Evolutionary conservation across 1,284 basidiomycete genomes (phyloP).

Genomic region (Sporisorium iseilematis-ciliati): DNA sequence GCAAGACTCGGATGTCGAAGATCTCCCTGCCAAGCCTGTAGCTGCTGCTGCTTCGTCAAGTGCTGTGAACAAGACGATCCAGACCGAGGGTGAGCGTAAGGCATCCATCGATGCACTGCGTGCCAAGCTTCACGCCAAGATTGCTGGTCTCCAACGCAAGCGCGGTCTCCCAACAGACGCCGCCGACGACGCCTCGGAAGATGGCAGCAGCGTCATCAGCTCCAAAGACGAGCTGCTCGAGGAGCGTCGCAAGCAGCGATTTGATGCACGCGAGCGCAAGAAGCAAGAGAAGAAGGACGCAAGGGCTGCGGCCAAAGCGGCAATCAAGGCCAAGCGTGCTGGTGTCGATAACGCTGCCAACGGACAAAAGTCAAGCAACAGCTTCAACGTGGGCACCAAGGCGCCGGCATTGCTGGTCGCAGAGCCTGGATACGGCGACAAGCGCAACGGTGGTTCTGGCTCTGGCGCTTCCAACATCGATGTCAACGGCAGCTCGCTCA

Average conservation of each 20-base stretch:
- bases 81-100: constrained; percentile 54
- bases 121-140: constrained; percentile 62
- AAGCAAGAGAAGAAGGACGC: constrained; percentile 62
- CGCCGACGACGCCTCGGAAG: constrained; percentile 35
- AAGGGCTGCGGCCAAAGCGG: constrained; percentile 35
- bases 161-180: constrained; percentile 39
- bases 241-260: constrained; percentile 61
- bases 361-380: constrained; percentile 26
- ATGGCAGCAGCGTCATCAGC: constrained; percentile 47
- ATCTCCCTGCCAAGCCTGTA: constrained; percentile 13
- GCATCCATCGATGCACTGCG: constrained; percentile 58
- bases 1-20: constrained; percentile 48
- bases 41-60: constrained; percentile 11
- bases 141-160: constrained; percentile 58
- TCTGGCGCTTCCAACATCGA: constrained; percentile 28
- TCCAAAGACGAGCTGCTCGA: constrained; percentile 65
- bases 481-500: constrained; percentile 41
- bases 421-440: constrained; percentile 43
- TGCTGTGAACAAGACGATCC: constrained; percentile 23
- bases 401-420: constrained; percentile 57
- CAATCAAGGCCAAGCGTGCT: constrained; percentile 38
- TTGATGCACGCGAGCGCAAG: constrained; percentile 64
- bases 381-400: constrained; percentile 37
- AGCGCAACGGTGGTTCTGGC: constrained; percentile 23
- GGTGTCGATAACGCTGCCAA: constrained; percentile 29